Conservation (phyloP, 1,284 basidiomycete species). For the Marasmius oreades region DNA sequence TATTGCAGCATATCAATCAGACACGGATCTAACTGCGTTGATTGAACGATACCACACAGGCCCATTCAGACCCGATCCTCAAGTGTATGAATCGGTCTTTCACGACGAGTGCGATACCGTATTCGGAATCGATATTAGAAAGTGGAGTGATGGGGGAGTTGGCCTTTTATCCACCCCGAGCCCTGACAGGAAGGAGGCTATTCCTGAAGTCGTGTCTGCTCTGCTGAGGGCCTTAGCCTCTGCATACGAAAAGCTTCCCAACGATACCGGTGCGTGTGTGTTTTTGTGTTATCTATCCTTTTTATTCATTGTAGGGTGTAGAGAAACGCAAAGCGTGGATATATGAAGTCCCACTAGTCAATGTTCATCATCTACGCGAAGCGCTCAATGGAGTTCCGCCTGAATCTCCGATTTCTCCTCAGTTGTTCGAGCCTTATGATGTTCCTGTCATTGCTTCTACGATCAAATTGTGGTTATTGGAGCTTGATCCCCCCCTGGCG, state of each 20-base stretch:
- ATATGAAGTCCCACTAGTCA: constrained; percentile 82
- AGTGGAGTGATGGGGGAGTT: constrained; percentile 80
- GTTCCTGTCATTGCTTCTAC: constrained; percentile 82
- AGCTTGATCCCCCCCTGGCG: constrained; percentile 80
- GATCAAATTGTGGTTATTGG: constrained; percentile 83
- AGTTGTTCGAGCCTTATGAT: constrained; percentile 75
- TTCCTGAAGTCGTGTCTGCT: constrained; percentile 76
- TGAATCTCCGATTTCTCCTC: constrained; percentile 54
- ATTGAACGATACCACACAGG: constrained; percentile 90
- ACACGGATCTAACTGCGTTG: constrained; percentile 76
- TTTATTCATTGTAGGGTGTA: constrained; percentile 21
- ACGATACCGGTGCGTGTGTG: constrained; percentile 55
- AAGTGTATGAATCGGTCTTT: constrained; percentile 79
- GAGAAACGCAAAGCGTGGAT: constrained; percentile 93
- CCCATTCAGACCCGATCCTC: constrained; percentile 80
- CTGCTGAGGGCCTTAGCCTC: constrained; percentile 64
- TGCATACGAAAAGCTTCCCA: constrained; percentile 60
- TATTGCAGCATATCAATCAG: constrained; percentile 81
- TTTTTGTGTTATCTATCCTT: background rate
- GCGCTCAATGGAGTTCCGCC: constrained; percentile 71
- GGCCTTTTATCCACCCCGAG: constrained; percentile 27
- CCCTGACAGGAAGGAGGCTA: constrained; percentile 55
- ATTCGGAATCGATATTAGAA: constrained; percentile 85
- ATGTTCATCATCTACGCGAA: constrained; percentile 81
- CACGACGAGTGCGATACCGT: constrained; percentile 81